phyloP scores from a whole-genome alignment of 2,329 filamentous ascomycete genomes.

The Talaromyces sp. region DNA sequence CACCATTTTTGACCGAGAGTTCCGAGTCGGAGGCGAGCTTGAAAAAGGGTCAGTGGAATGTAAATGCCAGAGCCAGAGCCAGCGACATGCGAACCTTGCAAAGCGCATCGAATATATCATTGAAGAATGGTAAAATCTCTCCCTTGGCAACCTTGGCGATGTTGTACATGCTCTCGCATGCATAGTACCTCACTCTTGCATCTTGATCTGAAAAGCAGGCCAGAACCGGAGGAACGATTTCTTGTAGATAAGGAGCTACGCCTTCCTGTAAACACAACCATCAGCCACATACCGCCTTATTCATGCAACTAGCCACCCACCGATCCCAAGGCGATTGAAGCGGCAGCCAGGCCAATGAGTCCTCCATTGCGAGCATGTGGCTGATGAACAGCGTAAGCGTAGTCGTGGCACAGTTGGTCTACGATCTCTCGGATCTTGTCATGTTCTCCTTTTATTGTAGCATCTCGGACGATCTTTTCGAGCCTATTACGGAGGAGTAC shows the following conservation, averaged over 20 bases:
- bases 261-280: conserved; percentile 57
- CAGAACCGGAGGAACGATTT: conserved; percentile 92
- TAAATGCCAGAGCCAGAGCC: too few species aligned
- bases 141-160: conserved; percentile 99
- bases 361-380: conserved; percentile 95
- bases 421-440: conserved; percentile 82
- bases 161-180: conserved; percentile 99
- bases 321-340: conserved; percentile 88
- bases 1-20: conserved; percentile 95
- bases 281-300: conserved; percentile 23
- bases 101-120: conserved; percentile 94
- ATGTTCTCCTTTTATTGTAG: conserved; percentile 73
- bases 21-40: conserved; percentile 95
- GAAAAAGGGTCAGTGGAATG: conserved; percentile 26
- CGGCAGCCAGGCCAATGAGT: conserved; percentile 89
- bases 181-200: conserved; percentile 94
- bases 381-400: conserved; percentile 94
- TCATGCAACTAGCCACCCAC: conserved; percentile 55
- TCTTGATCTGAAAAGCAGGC: conserved; percentile 98
- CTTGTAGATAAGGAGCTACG: conserved; percentile 83
- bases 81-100: too few species aligned
- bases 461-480: conserved; percentile 84
- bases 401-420: conserved; percentile 95
- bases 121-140: conserved; percentile 95
- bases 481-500: conserved; percentile 57